phyloP scores from a whole-genome alignment of 1,284 basidiomycete genomes.

The Cutaneotrichosporon mucoides region DNA sequence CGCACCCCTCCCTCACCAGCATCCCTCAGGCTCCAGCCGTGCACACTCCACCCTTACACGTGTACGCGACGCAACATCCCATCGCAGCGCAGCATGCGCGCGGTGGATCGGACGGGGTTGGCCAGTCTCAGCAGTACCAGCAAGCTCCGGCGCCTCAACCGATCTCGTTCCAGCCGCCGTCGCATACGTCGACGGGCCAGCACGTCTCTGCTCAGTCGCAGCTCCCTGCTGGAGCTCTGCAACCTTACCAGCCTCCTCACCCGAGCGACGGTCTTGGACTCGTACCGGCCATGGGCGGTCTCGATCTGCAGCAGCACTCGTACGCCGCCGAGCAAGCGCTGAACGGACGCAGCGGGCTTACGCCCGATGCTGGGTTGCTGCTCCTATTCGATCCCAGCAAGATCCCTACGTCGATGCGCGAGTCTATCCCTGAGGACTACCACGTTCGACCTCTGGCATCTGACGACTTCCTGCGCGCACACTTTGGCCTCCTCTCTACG shows the following conservation, averaged over 20 bases:
- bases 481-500: slow-evolving; percentile 75
- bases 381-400: slow-evolving; percentile 65
- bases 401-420: slow-evolving; percentile 52
- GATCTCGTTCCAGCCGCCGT: neutral
- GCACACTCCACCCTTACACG: neutral
- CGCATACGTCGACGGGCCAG: neutral
- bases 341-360: slow-evolving; percentile 31
- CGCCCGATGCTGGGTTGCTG: slow-evolving; percentile 65
- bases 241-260: neutral
- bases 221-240: neutral
- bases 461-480: slow-evolving; percentile 76
- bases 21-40: neutral
- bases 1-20: neutral
- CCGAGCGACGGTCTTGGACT: neutral
- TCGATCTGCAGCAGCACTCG: neutral
- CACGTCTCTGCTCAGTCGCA: neutral
- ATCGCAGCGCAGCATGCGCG: slow-evolving; percentile 6
- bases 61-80: slow-evolving; percentile 2
- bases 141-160: neutral
- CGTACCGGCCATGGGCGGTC: too few relatives aligned
- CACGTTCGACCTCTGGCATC: slow-evolving; percentile 75
- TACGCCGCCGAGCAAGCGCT: neutral
- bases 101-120: neutral
- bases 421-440: slow-evolving; percentile 25
- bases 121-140: neutral